Evolutionary conservation across 2,329 filamentous ascomycete species (phyloP).

Genomic region (Rhynchosporium secalis): DNA sequence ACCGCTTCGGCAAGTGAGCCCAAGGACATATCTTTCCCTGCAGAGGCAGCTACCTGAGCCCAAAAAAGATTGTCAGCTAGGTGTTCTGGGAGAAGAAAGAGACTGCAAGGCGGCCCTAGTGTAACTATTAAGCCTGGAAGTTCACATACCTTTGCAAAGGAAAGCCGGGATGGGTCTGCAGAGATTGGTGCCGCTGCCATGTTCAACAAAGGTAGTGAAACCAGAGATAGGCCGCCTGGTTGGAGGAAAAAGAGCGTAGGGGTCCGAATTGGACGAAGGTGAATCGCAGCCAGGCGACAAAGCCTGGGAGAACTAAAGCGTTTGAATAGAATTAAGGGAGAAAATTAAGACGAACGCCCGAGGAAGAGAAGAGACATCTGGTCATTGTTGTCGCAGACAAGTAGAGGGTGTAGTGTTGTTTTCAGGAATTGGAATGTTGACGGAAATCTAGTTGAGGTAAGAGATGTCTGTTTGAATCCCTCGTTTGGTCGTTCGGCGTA

Average conservation of each 20-base stretch:
- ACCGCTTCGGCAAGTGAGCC: constrained; percentile 38
- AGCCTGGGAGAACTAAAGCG: constrained; percentile 27
- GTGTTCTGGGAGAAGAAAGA: constrained; percentile 2
- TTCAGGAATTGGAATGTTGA: not conserved
- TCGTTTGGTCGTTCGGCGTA: not conserved
- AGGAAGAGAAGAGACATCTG: constrained; percentile 40
- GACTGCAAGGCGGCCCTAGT: not conserved
- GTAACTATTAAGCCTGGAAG: not conserved
- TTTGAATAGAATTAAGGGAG: constrained; percentile 40
- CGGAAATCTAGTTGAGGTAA: constrained; percentile 1
- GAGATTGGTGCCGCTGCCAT: constrained; percentile 52
- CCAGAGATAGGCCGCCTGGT: constrained; percentile 24
- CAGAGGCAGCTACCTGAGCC: constrained; percentile 52
- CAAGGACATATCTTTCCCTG: constrained; percentile 42
- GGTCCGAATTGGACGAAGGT: constrained; percentile 37
- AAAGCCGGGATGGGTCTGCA: constrained; percentile 57
- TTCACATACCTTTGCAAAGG: constrained; percentile 71
- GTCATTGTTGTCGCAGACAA: constrained; percentile 41
- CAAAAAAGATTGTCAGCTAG: constrained; percentile 15
- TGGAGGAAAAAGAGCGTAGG: constrained; percentile 36
- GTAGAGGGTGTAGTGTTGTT: constrained; percentile 20
- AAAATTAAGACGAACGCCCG: constrained; percentile 40
- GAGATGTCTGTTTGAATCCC: constrained; percentile 19
- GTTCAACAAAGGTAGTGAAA: constrained; percentile 19
- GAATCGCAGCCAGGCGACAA: constrained; percentile 37